A percentile compares a stretch with the other conserved stretches of the same genome.
Evolutionary conservation across 768 basidiomycete genomes (phyloP).

Genomic region (Daedaleopsis nitida): DNA sequence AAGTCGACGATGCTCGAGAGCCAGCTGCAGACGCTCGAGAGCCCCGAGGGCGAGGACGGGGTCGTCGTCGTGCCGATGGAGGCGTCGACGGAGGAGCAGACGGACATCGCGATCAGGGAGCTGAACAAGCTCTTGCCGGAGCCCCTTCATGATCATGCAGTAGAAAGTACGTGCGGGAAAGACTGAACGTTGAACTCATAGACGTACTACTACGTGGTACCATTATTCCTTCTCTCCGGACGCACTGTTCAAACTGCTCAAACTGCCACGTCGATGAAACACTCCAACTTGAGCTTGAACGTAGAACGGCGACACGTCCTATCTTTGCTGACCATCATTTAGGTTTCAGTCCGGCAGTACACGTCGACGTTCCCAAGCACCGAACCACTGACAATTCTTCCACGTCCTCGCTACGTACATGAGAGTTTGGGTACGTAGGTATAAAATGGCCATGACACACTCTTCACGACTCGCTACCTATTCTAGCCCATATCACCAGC

Average conservation of each 20-base stretch:
- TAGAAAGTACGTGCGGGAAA: too few relatives aligned
- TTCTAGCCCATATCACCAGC: background rate
- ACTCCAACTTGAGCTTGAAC: too few relatives aligned
- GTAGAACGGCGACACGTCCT: background rate
- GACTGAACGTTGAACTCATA: background rate
- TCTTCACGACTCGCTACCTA: background rate
- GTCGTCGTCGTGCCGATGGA: conserved; percentile 65
- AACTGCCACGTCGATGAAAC: too few relatives aligned
- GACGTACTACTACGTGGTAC: background rate
- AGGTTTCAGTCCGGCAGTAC: background rate
- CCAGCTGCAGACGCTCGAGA: conserved; percentile 72
- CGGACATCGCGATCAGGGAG: conserved; percentile 45
- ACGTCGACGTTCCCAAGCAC: background rate
- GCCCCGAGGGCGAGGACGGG: conserved; percentile 64
- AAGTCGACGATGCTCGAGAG: conserved; percentile 80
- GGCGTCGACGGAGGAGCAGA: conserved; percentile 57
- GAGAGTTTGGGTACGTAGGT: conserved; percentile 6
- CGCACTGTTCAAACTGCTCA: too few relatives aligned
- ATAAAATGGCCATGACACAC: background rate
- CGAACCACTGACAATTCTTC: conserved; percentile 3
- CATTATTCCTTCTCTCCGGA: too few relatives aligned
- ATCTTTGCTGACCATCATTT: background rate
- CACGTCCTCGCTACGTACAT: conserved; percentile 15
- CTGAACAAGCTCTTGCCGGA: conserved; percentile 33
- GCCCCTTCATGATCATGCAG: background rate